Evolutionary conservation across 495 filamentous ascomycete genomes (phyloP), one percentile per base, ranked within the genome.

Genomic region (Penicillium lagena): DNA sequence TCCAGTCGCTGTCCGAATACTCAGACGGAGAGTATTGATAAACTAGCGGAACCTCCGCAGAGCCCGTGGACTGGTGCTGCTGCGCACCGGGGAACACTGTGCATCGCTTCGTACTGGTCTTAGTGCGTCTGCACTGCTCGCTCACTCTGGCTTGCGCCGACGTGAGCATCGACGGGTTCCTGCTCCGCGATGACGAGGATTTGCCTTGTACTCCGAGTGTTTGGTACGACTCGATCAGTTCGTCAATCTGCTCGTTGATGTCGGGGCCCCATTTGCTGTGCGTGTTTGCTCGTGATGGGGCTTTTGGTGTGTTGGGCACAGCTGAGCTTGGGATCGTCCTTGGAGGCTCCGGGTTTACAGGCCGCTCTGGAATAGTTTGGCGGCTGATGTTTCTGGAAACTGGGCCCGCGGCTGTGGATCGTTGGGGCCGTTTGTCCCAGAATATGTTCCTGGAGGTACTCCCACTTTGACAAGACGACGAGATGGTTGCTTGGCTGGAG

Each of bases 1-100:
- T 42, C 51, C 47, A 54, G 6, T 42, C 51, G 22, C 44, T 39
- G 33, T 14, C 39, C 30, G 47, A 45, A 39, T 32, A 42, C 4
- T 42, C 12, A 3, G 41, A 54, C 5, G 31, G 12, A 2, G 47
- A 35, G 27, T 14, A 17, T 12, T 35, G 33, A n/a, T 42, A 33
- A 7, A 3, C 11, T 1, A 38, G 4, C 2, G 35, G 38, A 7
- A 39, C 29, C 15, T 22, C 12, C 34, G 17, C 12, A 28, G 32
- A 10, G 10, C n/a, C 32, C 7, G n/a, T 34, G 22, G 22, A 22
- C 22, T 22, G 22, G 22, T 22, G 22, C 3, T 22, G 22, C 22
- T 22, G 22, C 3, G 22, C 2, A 6, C 2, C 4, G 22, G 22
- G 22, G 22, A 22, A 6, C 22, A 4, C 22, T 4, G 2, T 22